phyloP scores from a whole-genome alignment of 1,284 basidiomycete species.

The Fistulinella staudtii region DNA sequence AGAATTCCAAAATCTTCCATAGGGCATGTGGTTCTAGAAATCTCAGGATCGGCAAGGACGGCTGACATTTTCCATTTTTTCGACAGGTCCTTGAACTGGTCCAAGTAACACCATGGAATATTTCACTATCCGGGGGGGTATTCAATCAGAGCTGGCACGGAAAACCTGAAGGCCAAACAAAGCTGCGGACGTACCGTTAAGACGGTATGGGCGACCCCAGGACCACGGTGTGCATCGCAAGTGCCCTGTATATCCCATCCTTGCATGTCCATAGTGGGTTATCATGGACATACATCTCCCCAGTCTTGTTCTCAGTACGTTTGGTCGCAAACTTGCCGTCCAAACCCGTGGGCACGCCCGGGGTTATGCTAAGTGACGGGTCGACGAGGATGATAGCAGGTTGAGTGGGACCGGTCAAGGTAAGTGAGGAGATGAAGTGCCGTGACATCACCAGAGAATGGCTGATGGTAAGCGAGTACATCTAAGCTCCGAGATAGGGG shows the following conservation, averaged over 20 bases:
- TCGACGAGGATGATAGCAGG: constrained; percentile 23
- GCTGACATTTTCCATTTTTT: constrained; percentile 15
- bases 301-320: constrained; percentile 3
- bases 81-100: constrained; percentile 5
- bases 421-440: constrained; percentile 13
- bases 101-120: constrained; percentile 17
- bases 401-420: constrained; percentile 13
- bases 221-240: too few species aligned
- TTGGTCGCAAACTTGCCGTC: neutral
- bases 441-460: constrained; percentile 21
- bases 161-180: too few species aligned
- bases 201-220: too few species aligned
- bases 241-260: constrained; percentile 14
- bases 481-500: constrained; percentile 16
- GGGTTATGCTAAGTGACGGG: constrained; percentile 8
- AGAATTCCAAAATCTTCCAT: constrained; percentile 14
- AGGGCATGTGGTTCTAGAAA: neutral
- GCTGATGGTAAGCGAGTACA: constrained; percentile 20
- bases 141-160: too few species aligned
- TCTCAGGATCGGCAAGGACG: constrained; percentile 20
- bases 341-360: neutral
- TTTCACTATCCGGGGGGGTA: constrained; percentile 7
- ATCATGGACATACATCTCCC: constrained; percentile 10
- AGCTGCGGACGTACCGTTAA: too few species aligned
- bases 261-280: constrained; percentile 21